Conservation (phyloP, 768 basidiomycete genomes). For the Mycena crocata region DNA sequence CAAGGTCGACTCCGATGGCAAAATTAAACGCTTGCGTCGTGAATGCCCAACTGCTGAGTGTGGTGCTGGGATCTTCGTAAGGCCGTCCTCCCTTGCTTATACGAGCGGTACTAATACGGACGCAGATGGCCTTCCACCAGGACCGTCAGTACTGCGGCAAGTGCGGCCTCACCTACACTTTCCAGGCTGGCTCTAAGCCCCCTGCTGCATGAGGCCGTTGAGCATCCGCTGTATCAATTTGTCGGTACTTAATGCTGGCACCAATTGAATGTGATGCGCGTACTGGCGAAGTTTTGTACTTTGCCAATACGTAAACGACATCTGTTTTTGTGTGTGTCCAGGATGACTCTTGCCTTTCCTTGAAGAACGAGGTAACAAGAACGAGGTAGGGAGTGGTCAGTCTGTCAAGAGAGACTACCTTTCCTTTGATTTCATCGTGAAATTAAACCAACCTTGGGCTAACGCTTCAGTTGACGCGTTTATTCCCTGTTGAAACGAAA, state of each 20-base stretch:
- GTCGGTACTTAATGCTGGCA: background rate
- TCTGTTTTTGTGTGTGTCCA: no score
- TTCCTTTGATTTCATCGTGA: no score
- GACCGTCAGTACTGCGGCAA: conserved; percentile 99
- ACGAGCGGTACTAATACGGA: conserved; percentile 36
- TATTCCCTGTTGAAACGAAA: no score
- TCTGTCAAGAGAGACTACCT: background rate
- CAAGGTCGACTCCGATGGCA: conserved; percentile 99
- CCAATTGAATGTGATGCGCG: no score
- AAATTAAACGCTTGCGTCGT: conserved; percentile 98
- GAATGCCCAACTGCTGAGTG: conserved; percentile 92
- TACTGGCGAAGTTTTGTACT: no score
- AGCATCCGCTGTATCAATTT: background rate
- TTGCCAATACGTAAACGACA: no score
- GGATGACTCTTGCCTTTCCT: no score
- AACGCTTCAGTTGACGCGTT: no score
- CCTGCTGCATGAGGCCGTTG: conserved; percentile 54
- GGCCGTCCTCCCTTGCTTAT: conserved; percentile 42
- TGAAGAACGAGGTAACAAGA: no score
- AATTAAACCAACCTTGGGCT: no score
- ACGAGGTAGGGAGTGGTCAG: no score
- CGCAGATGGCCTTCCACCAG: conserved; percentile 97
- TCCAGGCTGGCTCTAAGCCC: conserved; percentile 84
- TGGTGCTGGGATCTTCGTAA: conserved; percentile 87
- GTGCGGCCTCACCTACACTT: conserved; percentile 89